Percentiles rank a stretch among this genome's conserved stretches.
Conservation (phyloP, 2,329 filamentous ascomycete genomes). For the Claviceps humidiphila region DNA sequence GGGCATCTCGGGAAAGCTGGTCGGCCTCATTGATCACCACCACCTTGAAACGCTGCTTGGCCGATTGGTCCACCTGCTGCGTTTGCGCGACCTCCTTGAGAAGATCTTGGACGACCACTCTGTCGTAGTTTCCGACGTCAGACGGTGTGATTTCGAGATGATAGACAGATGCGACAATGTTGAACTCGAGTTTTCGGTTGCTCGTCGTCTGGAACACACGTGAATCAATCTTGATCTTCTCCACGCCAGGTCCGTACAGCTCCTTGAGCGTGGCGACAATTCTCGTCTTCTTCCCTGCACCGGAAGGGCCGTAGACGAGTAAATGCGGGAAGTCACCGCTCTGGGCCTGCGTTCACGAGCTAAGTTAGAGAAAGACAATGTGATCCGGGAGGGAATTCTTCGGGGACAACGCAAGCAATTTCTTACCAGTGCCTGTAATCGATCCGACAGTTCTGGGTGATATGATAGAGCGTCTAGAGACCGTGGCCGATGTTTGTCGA, state of each 20-base stretch:
- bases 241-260: slow-evolving; percentile 89
- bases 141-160: slow-evolving; percentile 97
- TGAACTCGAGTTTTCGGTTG: slow-evolving; percentile 98
- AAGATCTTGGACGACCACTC: slow-evolving; percentile 89
- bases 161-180: slow-evolving; percentile 93
- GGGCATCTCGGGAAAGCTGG: slow-evolving; percentile 82
- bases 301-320: slow-evolving; percentile 90
- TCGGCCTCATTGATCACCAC: slow-evolving; percentile 99
- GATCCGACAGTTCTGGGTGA: slow-evolving; percentile 75
- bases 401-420: background rate
- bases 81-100: slow-evolving; percentile 97
- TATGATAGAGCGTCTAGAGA: slow-evolving; percentile 72
- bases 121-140: slow-evolving; percentile 91
- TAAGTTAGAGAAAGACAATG: background rate
- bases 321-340: slow-evolving; percentile 96
- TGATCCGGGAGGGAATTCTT: background rate
- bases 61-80: slow-evolving; percentile 89
- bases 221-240: slow-evolving; percentile 99
- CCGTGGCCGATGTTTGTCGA: slow-evolving; percentile 60
- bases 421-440: slow-evolving; percentile 71
- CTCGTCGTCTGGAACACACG: slow-evolving; percentile 90
- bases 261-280: slow-evolving; percentile 93
- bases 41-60: slow-evolving; percentile 91
- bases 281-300: slow-evolving; percentile 93
- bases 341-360: slow-evolving; percentile 53